Evolutionary conservation across 192 early-diverging fungal genomes (phyloP), one percentile per base, ranked within the genome.

Genomic region (Coemansia sp.): DNA sequence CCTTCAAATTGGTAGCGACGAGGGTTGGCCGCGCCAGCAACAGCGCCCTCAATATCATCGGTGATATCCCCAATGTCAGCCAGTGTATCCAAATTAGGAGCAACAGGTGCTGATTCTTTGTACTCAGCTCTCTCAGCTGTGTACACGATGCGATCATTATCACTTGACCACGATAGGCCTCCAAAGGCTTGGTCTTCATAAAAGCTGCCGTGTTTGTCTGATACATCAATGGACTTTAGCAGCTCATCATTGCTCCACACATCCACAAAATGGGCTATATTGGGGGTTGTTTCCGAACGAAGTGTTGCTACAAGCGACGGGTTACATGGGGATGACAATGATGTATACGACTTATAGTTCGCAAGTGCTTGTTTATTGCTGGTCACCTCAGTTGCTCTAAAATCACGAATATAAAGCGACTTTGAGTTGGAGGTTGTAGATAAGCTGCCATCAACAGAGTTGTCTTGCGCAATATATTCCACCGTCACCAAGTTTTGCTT

Each of bases 141-240:
- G 60, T 93, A 93, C 18, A 86, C 83, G 23, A 90, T 32, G 8
- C 75, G 68, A 23, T 31, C 66, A 67, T 86, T 86, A 64, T 82
- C 73, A 23, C 56, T 55, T 6, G 89, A 85, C 86, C 90, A 89
- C 14, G 76, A 69, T 19, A 93, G 59, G 9, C 76, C 66, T 12
- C 90, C 89, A 73, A 89, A 88, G n/a, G 81, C 84, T 49, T 83
- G 68, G 65, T 92, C 90, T 10, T 70, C 64, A 58, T 90, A 93
- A 70, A 91, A 92, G 34, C 85, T 81, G 23, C 87, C 90, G 49
- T 93, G 91, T 26, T 56, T 49, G 34, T 80, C 69, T 7, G 88
- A 84, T n/a, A 90, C 87, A 31, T 91, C 86, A 48, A 88, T 71
- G n/a, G 72, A 68, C 55, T 77, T 82, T 19, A 68, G 54, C 26